A percentile compares a stretch with the other conserved stretches of the same genome.
Conservation (phyloP, 345 rosid species). For the Atalantia buxifolia region DNA sequence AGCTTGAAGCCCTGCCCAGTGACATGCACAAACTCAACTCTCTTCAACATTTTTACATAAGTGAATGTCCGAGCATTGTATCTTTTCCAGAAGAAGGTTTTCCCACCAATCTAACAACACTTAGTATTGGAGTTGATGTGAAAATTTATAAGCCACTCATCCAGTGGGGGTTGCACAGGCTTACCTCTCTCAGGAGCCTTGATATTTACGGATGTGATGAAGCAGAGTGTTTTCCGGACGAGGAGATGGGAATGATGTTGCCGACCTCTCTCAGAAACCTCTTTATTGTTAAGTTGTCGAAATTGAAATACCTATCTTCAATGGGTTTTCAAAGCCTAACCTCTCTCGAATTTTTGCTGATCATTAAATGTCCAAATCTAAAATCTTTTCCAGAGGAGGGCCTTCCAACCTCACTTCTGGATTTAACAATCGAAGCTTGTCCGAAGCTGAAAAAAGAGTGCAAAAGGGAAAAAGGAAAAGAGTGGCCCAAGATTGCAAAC, state of each 20-base stretch:
- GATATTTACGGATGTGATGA: too few species aligned
- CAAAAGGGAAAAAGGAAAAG: not conserved
- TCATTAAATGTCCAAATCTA: not conserved
- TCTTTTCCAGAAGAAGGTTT: not conserved
- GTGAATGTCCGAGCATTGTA: not conserved
- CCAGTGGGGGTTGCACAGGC: slow-evolving; percentile 2
- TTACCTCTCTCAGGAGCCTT: too few species aligned
- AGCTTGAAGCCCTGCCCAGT: not conserved
- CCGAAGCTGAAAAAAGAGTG: not conserved
- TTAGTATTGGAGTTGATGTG: not conserved
- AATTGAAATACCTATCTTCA: not conserved
- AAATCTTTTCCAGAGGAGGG: not conserved
- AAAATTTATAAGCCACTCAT: not conserved
- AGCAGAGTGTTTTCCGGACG: too few species aligned
- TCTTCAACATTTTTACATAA: not conserved
- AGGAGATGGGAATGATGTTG: not conserved
- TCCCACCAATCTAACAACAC: not conserved
- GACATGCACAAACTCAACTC: slow-evolving; percentile 1
- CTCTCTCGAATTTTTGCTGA: not conserved
- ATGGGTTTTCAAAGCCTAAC: not conserved
- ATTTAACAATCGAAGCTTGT: not conserved
- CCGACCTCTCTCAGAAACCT: not conserved
- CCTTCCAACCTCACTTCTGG: not conserved
- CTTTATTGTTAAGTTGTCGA: not conserved
- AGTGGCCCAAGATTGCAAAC: not conserved